Evolutionary conservation across 768 basidiomycete genomes (phyloP), one percentile per base, ranked within the genome.

Genomic region (Tulasnella sp.): DNA sequence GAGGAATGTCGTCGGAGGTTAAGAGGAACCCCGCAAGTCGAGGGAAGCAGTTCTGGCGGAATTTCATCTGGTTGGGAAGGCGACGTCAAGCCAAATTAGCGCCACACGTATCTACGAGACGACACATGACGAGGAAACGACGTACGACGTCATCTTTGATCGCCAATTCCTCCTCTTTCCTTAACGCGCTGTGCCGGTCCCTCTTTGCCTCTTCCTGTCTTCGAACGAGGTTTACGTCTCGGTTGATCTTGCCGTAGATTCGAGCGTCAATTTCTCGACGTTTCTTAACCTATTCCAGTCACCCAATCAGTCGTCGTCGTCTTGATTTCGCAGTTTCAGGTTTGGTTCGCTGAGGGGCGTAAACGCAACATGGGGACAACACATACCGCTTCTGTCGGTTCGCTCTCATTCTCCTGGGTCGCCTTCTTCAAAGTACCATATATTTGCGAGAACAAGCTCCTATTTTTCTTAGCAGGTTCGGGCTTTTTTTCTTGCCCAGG

Each of bases 131-230:
- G 67, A 23, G 29, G 1, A 23, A 61, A 18, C 2, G 20, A 78
- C 79, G 4, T 55, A 80, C 79, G 16, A 80, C 80, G 23, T 79
- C 67, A 55, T 80, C 79, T 46, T 80, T 80, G 18, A 79, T 74
- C 0, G 79, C 79, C n/a, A 80, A 48, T 51, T 80, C 79, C 70
- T 80, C 79, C 70, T 79, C 70, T 32, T 79, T 80, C 39, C 79
- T 70, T 20, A 18, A 80, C 9, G 79, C 79, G n/a, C 44, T 70
- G 40, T 69, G 32, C 10, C 79, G 44, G 39, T 80, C 79, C 42
- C 69, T 46, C 61, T 79, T 79, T 20, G 73, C 70, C 46, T 80
- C 79, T 20, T 80, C 79, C 51, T 79, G 71, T 37, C 75, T 80
- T 26, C 79, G 55, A 44, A 74, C 78, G 20, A 67, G 32, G 39